Evolutionary conservation across 164 flowering plant genomes (phyloP), one percentile per base, ranked within the genome.

Genomic region (Warburgia ugandensis): DNA sequence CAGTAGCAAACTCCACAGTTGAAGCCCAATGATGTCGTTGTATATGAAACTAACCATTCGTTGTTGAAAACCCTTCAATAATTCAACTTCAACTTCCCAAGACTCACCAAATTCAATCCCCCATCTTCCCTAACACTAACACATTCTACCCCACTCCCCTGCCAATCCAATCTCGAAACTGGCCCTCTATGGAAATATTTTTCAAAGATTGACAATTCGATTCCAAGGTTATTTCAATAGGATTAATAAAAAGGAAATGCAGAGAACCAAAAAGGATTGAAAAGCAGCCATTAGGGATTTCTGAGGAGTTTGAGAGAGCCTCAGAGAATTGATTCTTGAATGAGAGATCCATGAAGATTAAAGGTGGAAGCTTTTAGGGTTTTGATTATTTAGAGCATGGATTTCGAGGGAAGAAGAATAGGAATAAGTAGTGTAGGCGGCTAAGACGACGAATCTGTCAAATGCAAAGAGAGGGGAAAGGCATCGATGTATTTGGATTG

Each of bases 21-120:
- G 95, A 85, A 8, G 79, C 98, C 98, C 95, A 85, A 49, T 73
- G 79, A 27, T n/a, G 54, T 95, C 0, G 96, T 74, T 0, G 63
- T 69, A 41, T 79, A 91, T n/a, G 80, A 70, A 20, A 81, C 77
- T 72, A 87, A 58, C 5, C 96, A 95, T 27, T 72, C 59, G 48
- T 79, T 67, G 67, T 91, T 95, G 38, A 68, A 83, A 38, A 91
- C 67, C 59, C 65, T 54, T 16, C 64, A 42, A 28, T 47, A 65
- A 19, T 29, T 52, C 71, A 75, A 38, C 41, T 54, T 32, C 2
- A 70, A 44, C 13, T 58, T 74, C 9, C 74, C 78, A 31, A 71
- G 26, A 42, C 31, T 66, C 17, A 75, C 83, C 73, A 84, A 59
- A 71, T 76, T 83, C 42, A 87, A 86, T 64, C 79, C 73, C 74